Evolutionary conservation across 306 rosid species (phyloP), one percentile per base, ranked within the genome.

Genomic region (Rosa rugosa): DNA sequence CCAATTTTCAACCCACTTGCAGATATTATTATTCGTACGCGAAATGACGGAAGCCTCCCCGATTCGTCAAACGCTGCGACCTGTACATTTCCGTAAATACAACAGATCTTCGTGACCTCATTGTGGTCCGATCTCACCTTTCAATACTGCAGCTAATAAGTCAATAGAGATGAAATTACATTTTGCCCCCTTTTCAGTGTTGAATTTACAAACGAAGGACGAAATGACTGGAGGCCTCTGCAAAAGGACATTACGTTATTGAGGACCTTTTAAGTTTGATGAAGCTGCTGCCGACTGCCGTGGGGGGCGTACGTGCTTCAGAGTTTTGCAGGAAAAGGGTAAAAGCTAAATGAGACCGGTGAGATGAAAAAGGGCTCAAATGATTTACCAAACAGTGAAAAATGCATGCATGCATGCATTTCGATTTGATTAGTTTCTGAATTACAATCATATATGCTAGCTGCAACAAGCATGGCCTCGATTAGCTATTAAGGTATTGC

Each of bases 161-260:
- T 47, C 76, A 72, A 47, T 23, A 23, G 13, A 59, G 11, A 3
- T 25, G 0, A 11, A 25, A 10, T 63, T 7, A 14, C 69, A 5
- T 34, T 9, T 1, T 4, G 17, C 20, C 66, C 38, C 18, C 3
- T 6, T 4, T 4, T 12, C 8, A 0, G 38, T 7, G 66, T 23
- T 11, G 3, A 31, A 17, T 71, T 25, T 17, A 31, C 41, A 5
- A 31, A 34, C 22, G 22, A 54, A 20, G 36, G 23, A 69, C 41
- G 87, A 84, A 76, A 67, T 36, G 87, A 83, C 80, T 47, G 50
- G 68, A 69, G 72, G 4, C 5, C 10, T 59, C 80, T 86, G 85
- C 50, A 47, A 25, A 77, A 83, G 86, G 44, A 78, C 46, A 44
- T 44, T 44, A 44, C 6, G 46, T 9, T 44, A 44, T 44, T 57